Evolutionary conservation across 768 basidiomycete genomes (phyloP).

Genomic region (Leccinellum luteum): DNA sequence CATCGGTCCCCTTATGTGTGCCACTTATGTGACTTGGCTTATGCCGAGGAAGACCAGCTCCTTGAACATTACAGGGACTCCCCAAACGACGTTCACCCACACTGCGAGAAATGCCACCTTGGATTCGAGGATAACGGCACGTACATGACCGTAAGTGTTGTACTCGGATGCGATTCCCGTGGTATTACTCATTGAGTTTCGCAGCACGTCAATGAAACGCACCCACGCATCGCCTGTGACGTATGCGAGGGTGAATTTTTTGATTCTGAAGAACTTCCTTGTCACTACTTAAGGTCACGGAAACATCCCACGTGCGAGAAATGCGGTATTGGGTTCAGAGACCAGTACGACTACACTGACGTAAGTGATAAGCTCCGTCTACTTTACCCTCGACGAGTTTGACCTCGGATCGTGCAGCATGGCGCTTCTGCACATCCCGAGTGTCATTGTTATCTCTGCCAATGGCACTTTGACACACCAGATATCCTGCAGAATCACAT

Average conservation of each 20-base stretch:
- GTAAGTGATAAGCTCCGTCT: slow-evolving; percentile 15
- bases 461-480: slow-evolving; percentile 37
- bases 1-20: slow-evolving; percentile 29
- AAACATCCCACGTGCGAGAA: slow-evolving; percentile 28
- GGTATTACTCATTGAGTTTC: slow-evolving; percentile 1
- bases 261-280: slow-evolving; percentile 21
- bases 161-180: background rate
- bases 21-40: slow-evolving; percentile 22
- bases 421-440: slow-evolving; percentile 33
- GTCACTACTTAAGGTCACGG: slow-evolving; percentile 27
- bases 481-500: slow-evolving; percentile 41
- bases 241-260: slow-evolving; percentile 23
- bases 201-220: slow-evolving; percentile 39
- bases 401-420: slow-evolving; percentile 24
- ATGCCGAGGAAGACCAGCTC: slow-evolving; percentile 35
- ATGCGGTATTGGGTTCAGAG: slow-evolving; percentile 28
- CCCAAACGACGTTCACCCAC: slow-evolving; percentile 34
- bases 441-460: slow-evolving; percentile 36
- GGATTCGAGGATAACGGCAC: slow-evolving; percentile 35
- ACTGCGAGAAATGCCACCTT: slow-evolving; percentile 31
- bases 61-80: slow-evolving; percentile 40
- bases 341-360: slow-evolving; percentile 25
- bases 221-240: slow-evolving; percentile 38
- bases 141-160: slow-evolving; percentile 30
- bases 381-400: background rate